Percentiles rank a stretch among this genome's conserved stretches.
Evolutionary conservation across 345 rosid genomes (phyloP).

Genomic region (Punica granatum): DNA sequence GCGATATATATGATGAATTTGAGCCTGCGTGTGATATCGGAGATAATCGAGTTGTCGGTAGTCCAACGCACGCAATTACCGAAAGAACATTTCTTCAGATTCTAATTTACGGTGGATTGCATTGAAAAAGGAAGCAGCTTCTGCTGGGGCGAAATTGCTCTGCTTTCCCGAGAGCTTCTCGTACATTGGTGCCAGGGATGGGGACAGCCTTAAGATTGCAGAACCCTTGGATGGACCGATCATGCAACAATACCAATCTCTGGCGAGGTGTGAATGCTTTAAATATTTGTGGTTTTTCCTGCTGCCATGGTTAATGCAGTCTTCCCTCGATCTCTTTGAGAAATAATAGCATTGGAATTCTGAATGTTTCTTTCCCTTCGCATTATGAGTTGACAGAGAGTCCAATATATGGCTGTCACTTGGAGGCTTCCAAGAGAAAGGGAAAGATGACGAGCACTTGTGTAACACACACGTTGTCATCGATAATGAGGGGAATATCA

Average conservation of each 20-base stretch:
- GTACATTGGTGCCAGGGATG: slow-evolving; percentile 51
- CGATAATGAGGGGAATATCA: slow-evolving; percentile 63
- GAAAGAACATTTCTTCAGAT: too few species aligned
- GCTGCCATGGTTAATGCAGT: background rate
- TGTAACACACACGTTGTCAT: slow-evolving; percentile 82
- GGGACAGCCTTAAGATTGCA: slow-evolving; percentile 63
- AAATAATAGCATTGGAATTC: background rate
- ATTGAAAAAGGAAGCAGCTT: slow-evolving; percentile 63
- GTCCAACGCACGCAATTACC: too few species aligned
- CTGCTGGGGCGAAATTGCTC: slow-evolving; percentile 74
- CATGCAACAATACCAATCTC: slow-evolving; percentile 71
- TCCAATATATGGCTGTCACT: slow-evolving; percentile 82
- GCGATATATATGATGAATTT: background rate
- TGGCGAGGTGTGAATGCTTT: slow-evolving; percentile 55
- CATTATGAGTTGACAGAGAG: slow-evolving; percentile 39
- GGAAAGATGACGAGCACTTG: slow-evolving; percentile 54
- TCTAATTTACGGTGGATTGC: background rate
- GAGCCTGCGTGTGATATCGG: too few species aligned
- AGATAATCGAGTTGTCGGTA: too few species aligned
- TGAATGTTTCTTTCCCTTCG: background rate
- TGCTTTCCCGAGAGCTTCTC: slow-evolving; percentile 91
- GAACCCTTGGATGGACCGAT: slow-evolving; percentile 80
- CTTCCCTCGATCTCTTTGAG: background rate
- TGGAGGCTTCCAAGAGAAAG: slow-evolving; percentile 89
- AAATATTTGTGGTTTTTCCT: background rate